Base-by-base conservation (phyloP, 2,329 filamentous ascomycete genomes). In the Talaromyces piceae region DNA sequence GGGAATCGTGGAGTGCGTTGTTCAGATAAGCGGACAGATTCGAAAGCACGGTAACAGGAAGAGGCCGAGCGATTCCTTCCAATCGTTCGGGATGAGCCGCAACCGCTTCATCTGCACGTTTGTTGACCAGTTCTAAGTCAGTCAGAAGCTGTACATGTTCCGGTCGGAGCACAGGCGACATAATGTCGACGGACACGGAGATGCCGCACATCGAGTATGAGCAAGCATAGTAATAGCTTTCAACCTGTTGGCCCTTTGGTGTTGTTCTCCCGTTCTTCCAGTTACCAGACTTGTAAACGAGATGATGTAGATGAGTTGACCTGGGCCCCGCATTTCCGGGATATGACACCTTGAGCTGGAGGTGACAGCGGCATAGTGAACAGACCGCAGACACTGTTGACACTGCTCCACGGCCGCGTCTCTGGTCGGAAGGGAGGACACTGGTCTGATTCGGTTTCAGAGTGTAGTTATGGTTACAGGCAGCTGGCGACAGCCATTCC, bases 321-420 rank as follows among this genome's bases (percentile, higher is more conserved):
- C 60, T 54, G 23, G 47, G 33, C 39, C 63, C 61, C 46, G 61
- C 65, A 27, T 65, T 65, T n/a, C 70, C 63, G 11, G 68, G 70
- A 57, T 78, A 80, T 53, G 77, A 74, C 28, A 84, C 73, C 9
- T 69, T 68, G 20, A 87, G 62, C 57, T 82, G 75, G 41, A 86
- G 69, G 65, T 87, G 83, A 60, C 75, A 74, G 47, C 80, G 77
- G 62, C 84, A 88, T 53, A 71, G 73, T 51, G 73, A 67, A 65
- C 84, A 88, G 57, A 81, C 75, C 3, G 81, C 75, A 13, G 82
- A 77, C 25, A 84, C 71, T 57, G 76, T 80, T 62, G 79, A 82
- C 44, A 73, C 62, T 2, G 74, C 73, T 51, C 76, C 73, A 9
- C 68, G 63, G 16, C 51, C 60, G 43, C 67, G 67, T 53, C 61